Evolutionary conservation across 345 rosid genomes (phyloP).

Genomic region (Pugionium dolabratum): DNA sequence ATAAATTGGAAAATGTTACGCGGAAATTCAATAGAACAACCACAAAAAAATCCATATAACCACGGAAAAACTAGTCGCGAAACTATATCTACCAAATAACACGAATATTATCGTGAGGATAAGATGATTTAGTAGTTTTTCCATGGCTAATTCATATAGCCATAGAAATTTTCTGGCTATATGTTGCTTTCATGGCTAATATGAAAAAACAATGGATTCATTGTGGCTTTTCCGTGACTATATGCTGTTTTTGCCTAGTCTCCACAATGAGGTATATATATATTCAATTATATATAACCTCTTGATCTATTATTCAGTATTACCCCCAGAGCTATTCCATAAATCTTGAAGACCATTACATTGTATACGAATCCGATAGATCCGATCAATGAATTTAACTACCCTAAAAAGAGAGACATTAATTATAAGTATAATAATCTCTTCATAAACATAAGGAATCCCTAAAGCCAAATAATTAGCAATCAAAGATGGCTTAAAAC

Average conservation of each 20-base stretch:
- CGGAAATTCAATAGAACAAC: neutral
- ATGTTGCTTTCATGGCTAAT: too few relatives aligned
- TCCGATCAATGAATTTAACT: neutral
- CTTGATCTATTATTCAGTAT: neutral
- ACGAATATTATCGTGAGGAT: too few relatives aligned
- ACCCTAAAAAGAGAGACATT: neutral
- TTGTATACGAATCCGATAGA: slow-evolving; percentile 31
- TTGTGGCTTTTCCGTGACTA: too few relatives aligned
- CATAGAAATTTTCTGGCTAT: too few relatives aligned
- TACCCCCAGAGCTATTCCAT: neutral
- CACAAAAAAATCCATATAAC: neutral
- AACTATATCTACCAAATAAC: too few relatives aligned
- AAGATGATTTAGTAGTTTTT: too few relatives aligned
- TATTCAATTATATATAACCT: neutral
- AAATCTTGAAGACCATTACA: slow-evolving; percentile 22
- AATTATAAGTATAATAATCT: neutral
- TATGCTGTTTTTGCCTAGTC: neutral
- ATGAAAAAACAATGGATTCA: too few relatives aligned
- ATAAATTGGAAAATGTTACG: too few relatives aligned
- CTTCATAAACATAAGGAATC: neutral
- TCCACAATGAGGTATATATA: neutral
- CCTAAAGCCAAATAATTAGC: slow-evolving; percentile 6
- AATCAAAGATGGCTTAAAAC: slow-evolving; percentile 22
- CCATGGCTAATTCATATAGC: too few relatives aligned
- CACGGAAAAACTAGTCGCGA: too few relatives aligned